These are phyloP conservation scores for Hypoxylon sp. DNA, from an alignment of 2,329 filamentous ascomycete species.

Conservation along the genomic window DNA sequence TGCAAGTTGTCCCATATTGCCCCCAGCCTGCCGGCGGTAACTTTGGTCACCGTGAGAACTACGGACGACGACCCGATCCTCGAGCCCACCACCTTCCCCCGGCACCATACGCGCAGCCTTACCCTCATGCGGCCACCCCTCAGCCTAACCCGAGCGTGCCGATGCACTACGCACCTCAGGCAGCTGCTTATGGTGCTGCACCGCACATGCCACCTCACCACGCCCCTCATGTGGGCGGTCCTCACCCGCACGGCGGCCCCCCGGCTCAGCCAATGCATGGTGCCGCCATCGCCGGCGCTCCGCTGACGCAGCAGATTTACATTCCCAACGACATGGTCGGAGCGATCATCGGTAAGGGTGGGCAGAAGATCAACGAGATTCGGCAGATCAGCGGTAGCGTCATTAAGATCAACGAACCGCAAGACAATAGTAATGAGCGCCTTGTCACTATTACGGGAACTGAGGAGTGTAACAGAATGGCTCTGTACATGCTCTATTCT, in stretches of 20 bases:
- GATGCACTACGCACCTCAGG: constrained; percentile 84
- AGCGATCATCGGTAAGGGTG: constrained; percentile 98
- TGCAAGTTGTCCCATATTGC: constrained; percentile 99
- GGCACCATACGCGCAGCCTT: constrained; percentile 78
- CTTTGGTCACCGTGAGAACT: constrained; percentile 90
- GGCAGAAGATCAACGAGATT: constrained; percentile 99
- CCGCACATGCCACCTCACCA: constrained; percentile 80
- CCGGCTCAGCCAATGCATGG: constrained; percentile 79
- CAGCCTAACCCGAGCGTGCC: constrained; percentile 70
- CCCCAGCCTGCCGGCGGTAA: constrained; percentile 92
- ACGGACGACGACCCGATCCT: constrained; percentile 75
- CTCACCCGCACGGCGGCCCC: constrained; percentile 71
- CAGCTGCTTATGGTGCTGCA: constrained; percentile 78
- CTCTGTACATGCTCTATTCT: constrained; percentile 98
- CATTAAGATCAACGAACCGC: constrained; percentile 99
- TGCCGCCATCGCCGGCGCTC: constrained; percentile 73
- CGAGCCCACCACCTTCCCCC: constrained; percentile 79
- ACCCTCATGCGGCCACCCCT: constrained; percentile 67
- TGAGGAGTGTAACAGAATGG: constrained; percentile 99
- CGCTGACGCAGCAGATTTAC: constrained; percentile 96
- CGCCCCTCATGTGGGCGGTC: constrained; percentile 68
- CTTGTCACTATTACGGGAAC: constrained; percentile 97
- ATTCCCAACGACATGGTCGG: constrained; percentile 99
- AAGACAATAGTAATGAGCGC: constrained; percentile 98
- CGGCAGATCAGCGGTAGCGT: constrained; percentile 96